Conservation (phyloP, 352 stramenopile species). For the Phytopythium oedochilum region DNA sequence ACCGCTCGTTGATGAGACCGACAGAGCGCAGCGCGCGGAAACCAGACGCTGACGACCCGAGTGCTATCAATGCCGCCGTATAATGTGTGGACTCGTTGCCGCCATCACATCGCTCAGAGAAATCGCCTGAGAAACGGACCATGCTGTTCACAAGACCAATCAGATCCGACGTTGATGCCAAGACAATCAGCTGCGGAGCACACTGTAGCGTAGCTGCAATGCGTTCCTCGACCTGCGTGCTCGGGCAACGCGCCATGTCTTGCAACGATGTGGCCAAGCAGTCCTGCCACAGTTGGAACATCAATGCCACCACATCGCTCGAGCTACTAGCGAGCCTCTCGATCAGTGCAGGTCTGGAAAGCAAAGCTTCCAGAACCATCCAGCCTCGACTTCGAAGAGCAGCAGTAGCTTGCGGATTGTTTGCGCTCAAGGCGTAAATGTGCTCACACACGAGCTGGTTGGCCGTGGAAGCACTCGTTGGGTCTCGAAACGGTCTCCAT, state of each 20-base stretch:
- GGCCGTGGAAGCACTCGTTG: conserved; percentile 7
- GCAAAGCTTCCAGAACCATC: not conserved
- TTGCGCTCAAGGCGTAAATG: not conserved
- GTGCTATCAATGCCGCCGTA: not conserved
- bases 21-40: not conserved
- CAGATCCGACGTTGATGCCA: not conserved
- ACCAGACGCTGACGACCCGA: not conserved
- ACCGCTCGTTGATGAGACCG: not conserved
- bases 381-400: not conserved
- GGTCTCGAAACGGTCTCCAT: conserved; percentile 50
- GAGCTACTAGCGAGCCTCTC: not conserved
- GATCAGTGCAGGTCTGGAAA: not conserved
- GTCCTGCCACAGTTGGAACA: not conserved
- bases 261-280: not conserved
- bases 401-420: not conserved
- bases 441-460: conserved; percentile 19
- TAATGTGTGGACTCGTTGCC: not conserved
- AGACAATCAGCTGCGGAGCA: not conserved
- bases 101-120: not conserved
- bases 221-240: not conserved
- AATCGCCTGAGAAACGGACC: not conserved
- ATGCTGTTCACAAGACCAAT: not conserved
- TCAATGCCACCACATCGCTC: not conserved
- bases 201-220: not conserved
- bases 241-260: not conserved